phyloP scores from a whole-genome alignment of 306 rosid genomes.

The Casuarina equisetifolia region DNA sequence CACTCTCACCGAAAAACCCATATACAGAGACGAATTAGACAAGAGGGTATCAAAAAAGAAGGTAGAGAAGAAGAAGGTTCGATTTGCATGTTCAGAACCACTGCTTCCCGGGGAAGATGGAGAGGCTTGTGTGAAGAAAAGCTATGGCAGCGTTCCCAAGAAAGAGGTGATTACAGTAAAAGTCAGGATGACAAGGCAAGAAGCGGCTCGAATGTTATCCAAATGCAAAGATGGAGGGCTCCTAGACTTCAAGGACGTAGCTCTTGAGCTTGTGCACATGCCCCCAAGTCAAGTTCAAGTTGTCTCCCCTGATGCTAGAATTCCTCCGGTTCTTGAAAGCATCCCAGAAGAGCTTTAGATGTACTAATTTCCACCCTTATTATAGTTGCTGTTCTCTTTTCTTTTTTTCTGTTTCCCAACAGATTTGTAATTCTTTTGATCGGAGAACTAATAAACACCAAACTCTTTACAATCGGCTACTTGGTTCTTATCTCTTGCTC shows the following conservation, averaged over 20 bases:
- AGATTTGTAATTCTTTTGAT: too few relatives aligned
- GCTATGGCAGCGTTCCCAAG: neutral
- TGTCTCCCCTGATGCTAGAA: conserved; percentile 1
- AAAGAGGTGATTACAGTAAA: conserved; percentile 48
- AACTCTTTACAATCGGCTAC: too few relatives aligned
- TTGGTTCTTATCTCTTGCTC: too few relatives aligned
- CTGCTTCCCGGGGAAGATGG: conserved; percentile 28
- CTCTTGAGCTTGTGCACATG: conserved; percentile 31
- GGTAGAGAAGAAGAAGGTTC: conserved; percentile 24
- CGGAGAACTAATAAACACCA: too few relatives aligned
- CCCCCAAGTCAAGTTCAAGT: conserved; percentile 36
- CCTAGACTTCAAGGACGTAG: conserved; percentile 55
- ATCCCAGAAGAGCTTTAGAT: conserved; percentile 27
- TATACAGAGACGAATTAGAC: conserved; percentile 52
- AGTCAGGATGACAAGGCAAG: conserved; percentile 69
- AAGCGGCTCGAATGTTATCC: conserved; percentile 55
- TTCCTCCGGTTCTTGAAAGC: conserved; percentile 9
- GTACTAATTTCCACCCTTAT: neutral
- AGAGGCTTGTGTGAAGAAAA: conserved; percentile 9
- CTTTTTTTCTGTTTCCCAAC: too few relatives aligned
- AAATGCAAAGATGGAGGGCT: conserved; percentile 59
- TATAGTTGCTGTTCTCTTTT: too few relatives aligned
- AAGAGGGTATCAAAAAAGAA: conserved; percentile 26
- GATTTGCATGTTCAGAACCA: conserved; percentile 32
- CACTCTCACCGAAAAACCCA: neutral